A percentile compares a stretch with the other conserved stretches of the same genome.
phyloP scores from a whole-genome alignment of 2,329 filamentous ascomycete genomes.

The Cytospora piceicola region DNA sequence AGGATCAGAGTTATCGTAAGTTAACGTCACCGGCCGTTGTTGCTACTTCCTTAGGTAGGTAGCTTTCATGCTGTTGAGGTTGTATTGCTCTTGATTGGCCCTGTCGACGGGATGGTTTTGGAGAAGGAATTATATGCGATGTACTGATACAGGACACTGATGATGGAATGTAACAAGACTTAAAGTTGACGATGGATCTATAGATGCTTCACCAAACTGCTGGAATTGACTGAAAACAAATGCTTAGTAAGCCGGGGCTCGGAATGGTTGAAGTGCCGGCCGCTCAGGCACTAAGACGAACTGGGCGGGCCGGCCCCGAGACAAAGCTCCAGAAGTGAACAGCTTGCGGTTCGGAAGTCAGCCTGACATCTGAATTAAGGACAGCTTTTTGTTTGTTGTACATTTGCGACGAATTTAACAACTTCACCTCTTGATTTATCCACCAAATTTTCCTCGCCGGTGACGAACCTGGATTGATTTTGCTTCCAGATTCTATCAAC shows the following conservation, averaged over 20 bases:
- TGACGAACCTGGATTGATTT: neutral
- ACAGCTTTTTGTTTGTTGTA: slow-evolving; percentile 23
- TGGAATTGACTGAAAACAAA: neutral
- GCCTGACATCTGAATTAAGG: slow-evolving; percentile 13
- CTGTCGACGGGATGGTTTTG: neutral
- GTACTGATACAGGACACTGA: too few species aligned
- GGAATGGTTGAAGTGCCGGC: neutral
- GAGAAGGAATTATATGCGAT: too few species aligned
- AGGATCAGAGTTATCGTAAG: neutral
- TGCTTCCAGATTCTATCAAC: neutral
- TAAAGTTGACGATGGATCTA: too few species aligned
- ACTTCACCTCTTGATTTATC: neutral
- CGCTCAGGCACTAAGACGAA: neutral
- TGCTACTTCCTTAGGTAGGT: too few species aligned
- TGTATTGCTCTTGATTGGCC: neutral
- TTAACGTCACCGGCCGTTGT: neutral
- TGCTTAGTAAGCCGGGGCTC: neutral
- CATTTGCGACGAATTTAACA: slow-evolving; percentile 7
- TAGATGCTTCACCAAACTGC: too few species aligned
- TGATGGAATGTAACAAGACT: too few species aligned
- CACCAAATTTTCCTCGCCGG: neutral
- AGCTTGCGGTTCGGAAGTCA: slow-evolving; percentile 27
- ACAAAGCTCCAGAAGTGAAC: slow-evolving; percentile 27
- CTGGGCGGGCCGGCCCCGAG: slow-evolving; percentile 18
- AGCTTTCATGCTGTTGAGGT: neutral